These are phyloP conservation scores for Isoetes engelmannii DNA, from an alignment of 83 land plant genomes.

Conservation along the genomic window DNA sequence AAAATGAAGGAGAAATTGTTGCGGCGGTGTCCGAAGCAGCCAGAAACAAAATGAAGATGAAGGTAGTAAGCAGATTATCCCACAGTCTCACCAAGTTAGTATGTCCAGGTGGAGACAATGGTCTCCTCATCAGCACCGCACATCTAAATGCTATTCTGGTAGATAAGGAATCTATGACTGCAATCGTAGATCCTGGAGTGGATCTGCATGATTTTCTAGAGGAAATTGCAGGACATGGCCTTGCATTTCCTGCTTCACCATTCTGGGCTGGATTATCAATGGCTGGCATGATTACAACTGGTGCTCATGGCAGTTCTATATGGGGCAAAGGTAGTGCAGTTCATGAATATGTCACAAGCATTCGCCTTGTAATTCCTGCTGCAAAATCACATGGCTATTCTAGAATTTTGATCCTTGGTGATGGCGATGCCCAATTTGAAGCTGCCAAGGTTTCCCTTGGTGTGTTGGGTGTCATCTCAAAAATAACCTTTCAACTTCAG, in stretches of 20 bases:
- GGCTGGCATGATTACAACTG: constrained; percentile 26
- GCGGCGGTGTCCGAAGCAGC: constrained; percentile 43
- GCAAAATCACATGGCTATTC: constrained; percentile 15
- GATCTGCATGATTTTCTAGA: constrained; percentile 16
- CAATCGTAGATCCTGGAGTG: constrained; percentile 23
- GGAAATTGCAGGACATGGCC: constrained; percentile 10
- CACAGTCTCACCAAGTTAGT: constrained; percentile 61
- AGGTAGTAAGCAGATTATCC: constrained; percentile 45
- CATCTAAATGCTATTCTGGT: constrained; percentile 11
- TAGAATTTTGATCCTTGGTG: background rate
- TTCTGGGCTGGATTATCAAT: constrained; percentile 37
- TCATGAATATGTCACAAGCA: constrained; percentile 25
- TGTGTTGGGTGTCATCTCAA: constrained; percentile 20
- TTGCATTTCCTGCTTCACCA: constrained; percentile 24
- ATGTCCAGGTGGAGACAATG: constrained; percentile 37
- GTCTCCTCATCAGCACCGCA: constrained; percentile 50
- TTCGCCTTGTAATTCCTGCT: constrained; percentile 29
- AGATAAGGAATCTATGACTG: constrained; percentile 12
- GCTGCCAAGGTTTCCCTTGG: constrained; percentile 25
- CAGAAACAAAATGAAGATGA: constrained; percentile 45
- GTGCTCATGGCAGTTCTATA: constrained; percentile 36
- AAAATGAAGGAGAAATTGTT: constrained; percentile 46
- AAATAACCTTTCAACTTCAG: constrained; percentile 7
- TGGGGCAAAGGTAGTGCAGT: constrained; percentile 30
- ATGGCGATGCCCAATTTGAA: constrained; percentile 11